Evolutionary conservation across 2,329 filamentous ascomycete species (phyloP), one percentile per base, ranked within the genome.

Genomic region (Thelonectria rubi): DNA sequence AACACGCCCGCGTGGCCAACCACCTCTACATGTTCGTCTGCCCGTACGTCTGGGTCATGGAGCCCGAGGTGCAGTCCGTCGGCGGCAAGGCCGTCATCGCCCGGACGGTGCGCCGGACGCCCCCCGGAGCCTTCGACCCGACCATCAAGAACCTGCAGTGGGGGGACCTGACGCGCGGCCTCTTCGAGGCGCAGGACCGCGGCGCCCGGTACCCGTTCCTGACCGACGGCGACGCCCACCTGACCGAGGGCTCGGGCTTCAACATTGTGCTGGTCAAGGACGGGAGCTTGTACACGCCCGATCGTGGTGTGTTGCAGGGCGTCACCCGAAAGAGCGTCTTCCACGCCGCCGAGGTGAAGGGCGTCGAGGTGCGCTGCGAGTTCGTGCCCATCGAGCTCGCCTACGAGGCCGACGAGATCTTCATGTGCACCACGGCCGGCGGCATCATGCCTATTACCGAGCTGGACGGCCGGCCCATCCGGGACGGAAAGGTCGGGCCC

Each of bases 371-470:
- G 5, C 75, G 73, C 3, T 55, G 79, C 26, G 78, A 82, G 66
- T 60, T 74, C 24, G 79, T 84, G 4, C 80, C 81, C 0, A 71
- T 81, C 0, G 74, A 80, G 14, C 10, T 74, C 37, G 75, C 72
- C 0, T 84, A 82, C 48, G 52, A 76, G 7, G 71, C 74, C 0
- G 82, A 85, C 58, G 82, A 85, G 72, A 76, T 84, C 5, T 79
- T 85, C 30, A 83, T 84, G 81, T 83, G 77, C 61, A 84, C 82
- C 0, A 84, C 82, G 14, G 82, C 82, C 0, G 82, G 82, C 1
- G 82, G 82, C 0, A 77, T 84, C 17, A 84, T 84, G 82, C 82
- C 82, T 0, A 82, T 85, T 24, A 82, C 80, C 0, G 61, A 55
- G 0, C 69, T 84, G 2, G 82, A 85, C 65, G 81, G 77, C 0